phyloP scores from a whole-genome alignment of 2,329 filamentous ascomycete genomes.

The Chaetomium globosum region DNA sequence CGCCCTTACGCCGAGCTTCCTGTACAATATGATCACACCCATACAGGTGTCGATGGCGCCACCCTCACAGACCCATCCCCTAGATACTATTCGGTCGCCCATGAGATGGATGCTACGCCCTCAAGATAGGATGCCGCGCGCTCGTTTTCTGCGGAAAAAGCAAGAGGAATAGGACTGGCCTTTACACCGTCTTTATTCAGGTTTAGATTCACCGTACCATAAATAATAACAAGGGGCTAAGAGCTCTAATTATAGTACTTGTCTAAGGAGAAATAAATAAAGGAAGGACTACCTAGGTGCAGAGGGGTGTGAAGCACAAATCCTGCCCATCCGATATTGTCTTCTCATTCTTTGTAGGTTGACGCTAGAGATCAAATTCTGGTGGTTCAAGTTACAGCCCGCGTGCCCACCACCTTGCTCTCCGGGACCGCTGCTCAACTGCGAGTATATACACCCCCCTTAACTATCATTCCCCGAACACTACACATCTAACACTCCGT shows the following conservation, averaged over 20 bases:
- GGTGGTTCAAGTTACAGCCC: not conserved
- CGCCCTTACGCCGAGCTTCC: conserved; percentile 11
- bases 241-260: not conserved
- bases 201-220: not conserved
- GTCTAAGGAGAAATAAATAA: not conserved
- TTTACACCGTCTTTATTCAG: not conserved
- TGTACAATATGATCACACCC: not conserved
- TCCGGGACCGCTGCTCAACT: not conserved
- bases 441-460: not conserved
- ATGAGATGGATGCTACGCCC: conserved; percentile 24
- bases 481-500: not conserved
- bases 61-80: not conserved
- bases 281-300: not conserved
- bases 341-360: not conserved
- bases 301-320: not conserved
- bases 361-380: not conserved
- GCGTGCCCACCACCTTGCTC: not conserved
- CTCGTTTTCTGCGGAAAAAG: not conserved
- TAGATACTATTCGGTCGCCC: not conserved
- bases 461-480: not conserved
- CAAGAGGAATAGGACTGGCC: not conserved
- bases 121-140: not conserved
- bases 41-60: conserved; percentile 1
- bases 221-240: not conserved
- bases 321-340: not conserved